A percentile compares a stretch with the other conserved stretches of the same genome.
Conservation (phyloP, 495 filamentous ascomycete genomes). For the Neurospora sublineolata region DNA sequence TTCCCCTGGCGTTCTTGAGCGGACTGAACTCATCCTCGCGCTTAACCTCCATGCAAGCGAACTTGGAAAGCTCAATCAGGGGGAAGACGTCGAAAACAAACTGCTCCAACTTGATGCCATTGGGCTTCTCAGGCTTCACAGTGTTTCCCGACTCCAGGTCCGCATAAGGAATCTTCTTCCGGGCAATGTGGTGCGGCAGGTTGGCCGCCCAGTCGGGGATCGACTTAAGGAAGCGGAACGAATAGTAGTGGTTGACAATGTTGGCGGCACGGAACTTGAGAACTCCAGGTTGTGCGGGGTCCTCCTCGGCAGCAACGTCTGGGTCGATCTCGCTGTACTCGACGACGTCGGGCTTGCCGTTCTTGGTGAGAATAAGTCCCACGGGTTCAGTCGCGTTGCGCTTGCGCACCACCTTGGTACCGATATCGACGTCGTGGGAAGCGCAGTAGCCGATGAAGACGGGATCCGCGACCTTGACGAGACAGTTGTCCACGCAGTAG, state of each 20-base stretch:
- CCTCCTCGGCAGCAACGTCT: constrained; percentile 71
- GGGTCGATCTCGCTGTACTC: constrained; percentile 95
- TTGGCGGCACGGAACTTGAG: constrained; percentile 96
- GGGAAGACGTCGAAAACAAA: constrained; percentile 99
- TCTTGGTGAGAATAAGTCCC: constrained; percentile 85
- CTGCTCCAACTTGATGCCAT: constrained; percentile 97
- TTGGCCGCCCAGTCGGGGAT: constrained; percentile 77
- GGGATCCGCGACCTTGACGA: constrained; percentile 95
- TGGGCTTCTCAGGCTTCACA: constrained; percentile 84
- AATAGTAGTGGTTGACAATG: constrained; percentile 99
- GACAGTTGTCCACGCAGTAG: constrained; percentile 97
- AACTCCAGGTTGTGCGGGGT: constrained; percentile 68
- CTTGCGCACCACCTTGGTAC: constrained; percentile 97
- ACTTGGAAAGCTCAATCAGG: constrained; percentile 71
- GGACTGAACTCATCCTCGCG: constrained; percentile 98
- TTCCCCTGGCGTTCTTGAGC: constrained; percentile 88
- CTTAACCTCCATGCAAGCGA: constrained; percentile 89
- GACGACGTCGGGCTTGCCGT: constrained; percentile 93
- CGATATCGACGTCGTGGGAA: constrained; percentile 83
- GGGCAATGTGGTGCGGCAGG: constrained; percentile 88
- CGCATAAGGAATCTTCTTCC: constrained; percentile 94
- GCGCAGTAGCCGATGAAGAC: constrained; percentile 91
- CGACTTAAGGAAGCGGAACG: constrained; percentile 79
- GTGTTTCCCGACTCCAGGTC: constrained; percentile 62
- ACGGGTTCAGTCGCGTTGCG: constrained; percentile 94